These are phyloP conservation scores for Graphilbum ipis-grandicollis DNA, from an alignment of 2,329 filamentous ascomycete species.

Conservation along the genomic window DNA sequence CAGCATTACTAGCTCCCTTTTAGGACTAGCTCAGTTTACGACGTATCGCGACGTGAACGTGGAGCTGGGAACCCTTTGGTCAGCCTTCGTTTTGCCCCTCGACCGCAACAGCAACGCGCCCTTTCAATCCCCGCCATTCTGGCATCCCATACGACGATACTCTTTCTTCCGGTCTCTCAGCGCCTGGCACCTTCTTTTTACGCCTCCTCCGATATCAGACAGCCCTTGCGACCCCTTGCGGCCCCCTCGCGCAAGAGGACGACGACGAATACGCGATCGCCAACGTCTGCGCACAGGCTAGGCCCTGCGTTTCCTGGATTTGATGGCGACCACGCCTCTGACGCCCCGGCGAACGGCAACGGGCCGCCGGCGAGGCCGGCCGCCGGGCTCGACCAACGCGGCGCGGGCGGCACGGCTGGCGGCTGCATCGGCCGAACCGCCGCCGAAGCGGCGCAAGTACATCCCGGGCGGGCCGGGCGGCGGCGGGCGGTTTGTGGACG, in stretches of 20 bases:
- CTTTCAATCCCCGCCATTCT: too few relatives aligned
- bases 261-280: too few relatives aligned
- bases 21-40: conserved; percentile 1
- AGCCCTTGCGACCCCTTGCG: too few relatives aligned
- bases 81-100: conserved; percentile 3
- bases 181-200: too few relatives aligned
- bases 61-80: neutral
- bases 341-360: conserved; percentile 24
- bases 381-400: conserved; percentile 15
- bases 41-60: conserved; percentile 10
- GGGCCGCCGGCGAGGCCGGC: conserved; percentile 28
- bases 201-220: too few relatives aligned
- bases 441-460: conserved; percentile 58
- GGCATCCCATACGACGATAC: too few relatives aligned
- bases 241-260: neutral
- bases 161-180: too few relatives aligned
- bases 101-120: conserved; percentile 2
- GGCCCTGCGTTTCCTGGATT: too few relatives aligned
- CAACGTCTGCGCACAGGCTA: too few relatives aligned
- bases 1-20: conserved; percentile 1
- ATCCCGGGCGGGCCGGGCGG: conserved; percentile 75
- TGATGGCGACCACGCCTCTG: conserved; percentile 17
- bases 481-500: conserved; percentile 68
- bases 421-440: conserved; percentile 35
- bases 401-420: conserved; percentile 19